These are phyloP conservation scores for Venturia asperata DNA, from an alignment of 2,329 filamentous ascomycete genomes.

Conservation along the genomic window DNA sequence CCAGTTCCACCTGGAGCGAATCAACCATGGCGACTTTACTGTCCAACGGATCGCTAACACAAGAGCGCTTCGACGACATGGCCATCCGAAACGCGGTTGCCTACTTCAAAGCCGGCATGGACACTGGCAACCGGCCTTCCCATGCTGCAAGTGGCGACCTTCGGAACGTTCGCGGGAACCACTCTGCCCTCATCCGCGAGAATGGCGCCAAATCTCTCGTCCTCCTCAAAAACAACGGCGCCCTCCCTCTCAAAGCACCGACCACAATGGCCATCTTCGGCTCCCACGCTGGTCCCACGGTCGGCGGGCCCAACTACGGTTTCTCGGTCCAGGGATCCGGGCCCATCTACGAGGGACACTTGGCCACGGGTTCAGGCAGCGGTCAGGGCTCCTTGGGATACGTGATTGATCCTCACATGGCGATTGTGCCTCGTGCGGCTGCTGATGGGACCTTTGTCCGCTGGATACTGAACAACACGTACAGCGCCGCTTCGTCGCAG, in stretches of 20 bases:
- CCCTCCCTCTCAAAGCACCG: slow-evolving; percentile 39
- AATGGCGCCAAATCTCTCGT: slow-evolving; percentile 75
- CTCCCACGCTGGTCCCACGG: slow-evolving; percentile 72
- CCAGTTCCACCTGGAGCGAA: slow-evolving; percentile 71
- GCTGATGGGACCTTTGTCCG: slow-evolving; percentile 74
- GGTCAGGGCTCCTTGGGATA: slow-evolving; percentile 82
- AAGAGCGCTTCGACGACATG: slow-evolving; percentile 88
- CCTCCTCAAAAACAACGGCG: slow-evolving; percentile 60
- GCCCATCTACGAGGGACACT: slow-evolving; percentile 63
- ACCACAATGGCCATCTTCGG: slow-evolving; percentile 49
- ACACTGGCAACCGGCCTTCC: slow-evolving; percentile 39
- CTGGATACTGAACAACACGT: slow-evolving; percentile 2
- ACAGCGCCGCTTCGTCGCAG: background rate
- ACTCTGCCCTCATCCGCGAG: slow-evolving; percentile 65
- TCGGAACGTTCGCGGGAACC: slow-evolving; percentile 73
- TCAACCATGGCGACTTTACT: slow-evolving; percentile 82
- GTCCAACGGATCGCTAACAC: slow-evolving; percentile 73
- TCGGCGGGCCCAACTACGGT: slow-evolving; percentile 62
- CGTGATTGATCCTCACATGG: slow-evolving; percentile 66
- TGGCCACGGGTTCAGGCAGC: slow-evolving; percentile 84
- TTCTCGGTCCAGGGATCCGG: slow-evolving; percentile 40
- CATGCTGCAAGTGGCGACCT: slow-evolving; percentile 36
- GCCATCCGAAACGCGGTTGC: slow-evolving; percentile 68
- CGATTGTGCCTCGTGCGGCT: slow-evolving; percentile 54
- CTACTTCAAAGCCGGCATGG: slow-evolving; percentile 57